Evolutionary conservation across 768 basidiomycete species (phyloP).

Genomic region (Hebeloma cylindrosporum): DNA sequence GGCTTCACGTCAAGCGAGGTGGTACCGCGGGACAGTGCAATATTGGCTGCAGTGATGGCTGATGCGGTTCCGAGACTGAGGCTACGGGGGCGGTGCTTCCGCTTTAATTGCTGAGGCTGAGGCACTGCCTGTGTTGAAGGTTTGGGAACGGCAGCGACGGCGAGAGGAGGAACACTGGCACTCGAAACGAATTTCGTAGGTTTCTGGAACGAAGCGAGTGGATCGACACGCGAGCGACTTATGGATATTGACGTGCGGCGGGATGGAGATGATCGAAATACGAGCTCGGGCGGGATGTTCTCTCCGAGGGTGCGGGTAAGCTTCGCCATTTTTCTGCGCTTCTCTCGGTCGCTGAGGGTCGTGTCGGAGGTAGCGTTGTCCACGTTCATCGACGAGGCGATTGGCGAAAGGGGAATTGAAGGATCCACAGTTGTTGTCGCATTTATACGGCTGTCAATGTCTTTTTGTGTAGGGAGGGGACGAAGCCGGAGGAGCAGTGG

Average conservation of each 20-base stretch:
- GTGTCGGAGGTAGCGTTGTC: slow-evolving; percentile 1
- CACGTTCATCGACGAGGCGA: slow-evolving; percentile 15
- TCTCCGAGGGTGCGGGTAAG: slow-evolving; percentile 58
- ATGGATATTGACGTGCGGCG: background rate
- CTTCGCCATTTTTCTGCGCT: slow-evolving; percentile 56
- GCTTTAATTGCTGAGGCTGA: slow-evolving; percentile 6
- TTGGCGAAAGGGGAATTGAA: slow-evolving; percentile 10
- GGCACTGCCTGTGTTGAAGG: background rate
- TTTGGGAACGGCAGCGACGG: slow-evolving; percentile 12
- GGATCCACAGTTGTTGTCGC: slow-evolving; percentile 9
- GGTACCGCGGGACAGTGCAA: background rate
- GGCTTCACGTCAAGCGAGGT: slow-evolving; percentile 3
- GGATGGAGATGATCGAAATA: slow-evolving; percentile 29
- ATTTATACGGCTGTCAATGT: background rate
- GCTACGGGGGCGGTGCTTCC: slow-evolving; percentile 18
- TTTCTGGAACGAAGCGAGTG: slow-evolving; percentile 2
- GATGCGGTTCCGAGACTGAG: slow-evolving; percentile 20
- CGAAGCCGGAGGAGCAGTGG: slow-evolving; percentile 29
- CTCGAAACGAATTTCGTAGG: slow-evolving; percentile 7
- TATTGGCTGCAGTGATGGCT: slow-evolving; percentile 17
- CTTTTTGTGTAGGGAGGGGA: slow-evolving; percentile 12
- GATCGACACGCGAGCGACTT: background rate
- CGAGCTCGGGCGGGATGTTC: slow-evolving; percentile 55
- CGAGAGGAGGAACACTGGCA: slow-evolving; percentile 9
- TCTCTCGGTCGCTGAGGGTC: slow-evolving; percentile 23